Evolutionary conservation across 495 filamentous ascomycete species (phyloP).

Genomic region (Penicillium tannophilum): DNA sequence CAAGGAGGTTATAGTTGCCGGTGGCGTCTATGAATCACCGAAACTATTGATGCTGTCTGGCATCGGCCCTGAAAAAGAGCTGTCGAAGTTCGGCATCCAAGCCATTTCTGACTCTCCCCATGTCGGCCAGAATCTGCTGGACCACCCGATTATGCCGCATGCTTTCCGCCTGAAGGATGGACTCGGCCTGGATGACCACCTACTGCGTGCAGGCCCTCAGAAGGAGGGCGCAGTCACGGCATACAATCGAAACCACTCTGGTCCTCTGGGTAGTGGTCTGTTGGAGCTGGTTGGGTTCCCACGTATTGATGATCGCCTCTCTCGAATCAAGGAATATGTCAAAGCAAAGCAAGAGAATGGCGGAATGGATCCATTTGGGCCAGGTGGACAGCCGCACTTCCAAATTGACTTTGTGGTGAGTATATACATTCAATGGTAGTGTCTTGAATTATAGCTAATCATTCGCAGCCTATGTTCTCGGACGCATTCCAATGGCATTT

Average conservation of each 20-base stretch:
- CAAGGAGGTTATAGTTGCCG: conserved; percentile 60
- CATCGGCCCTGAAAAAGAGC: conserved; percentile 52
- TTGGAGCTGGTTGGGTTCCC: conserved; percentile 54
- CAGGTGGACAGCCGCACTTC: conserved; percentile 56
- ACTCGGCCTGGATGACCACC: conserved; percentile 47
- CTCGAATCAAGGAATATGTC: conserved; percentile 42
- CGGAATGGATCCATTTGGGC: conserved; percentile 20
- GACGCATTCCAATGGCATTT: conserved; percentile 61
- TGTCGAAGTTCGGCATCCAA: conserved; percentile 46
- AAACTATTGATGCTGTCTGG: conserved; percentile 65
- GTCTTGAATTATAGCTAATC: not conserved
- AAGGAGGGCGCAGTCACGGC: conserved; percentile 30
- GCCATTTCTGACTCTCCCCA: conserved; percentile 53
- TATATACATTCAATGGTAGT: not conserved
- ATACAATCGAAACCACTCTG: conserved; percentile 44
- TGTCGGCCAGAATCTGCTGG: conserved; percentile 63
- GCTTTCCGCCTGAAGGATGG: conserved; percentile 54
- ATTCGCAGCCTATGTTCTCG: conserved; percentile 17
- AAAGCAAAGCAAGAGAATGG: conserved; percentile 44
- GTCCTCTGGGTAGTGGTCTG: conserved; percentile 46
- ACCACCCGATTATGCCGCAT: conserved; percentile 51
- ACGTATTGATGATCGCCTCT: conserved; percentile 47
- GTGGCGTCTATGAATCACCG: conserved; percentile 60
- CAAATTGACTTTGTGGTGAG: conserved; percentile 47
- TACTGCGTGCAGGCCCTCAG: conserved; percentile 39